phyloP scores from a whole-genome alignment of 257 asterid species.

The Thymus mandschuricus region DNA sequence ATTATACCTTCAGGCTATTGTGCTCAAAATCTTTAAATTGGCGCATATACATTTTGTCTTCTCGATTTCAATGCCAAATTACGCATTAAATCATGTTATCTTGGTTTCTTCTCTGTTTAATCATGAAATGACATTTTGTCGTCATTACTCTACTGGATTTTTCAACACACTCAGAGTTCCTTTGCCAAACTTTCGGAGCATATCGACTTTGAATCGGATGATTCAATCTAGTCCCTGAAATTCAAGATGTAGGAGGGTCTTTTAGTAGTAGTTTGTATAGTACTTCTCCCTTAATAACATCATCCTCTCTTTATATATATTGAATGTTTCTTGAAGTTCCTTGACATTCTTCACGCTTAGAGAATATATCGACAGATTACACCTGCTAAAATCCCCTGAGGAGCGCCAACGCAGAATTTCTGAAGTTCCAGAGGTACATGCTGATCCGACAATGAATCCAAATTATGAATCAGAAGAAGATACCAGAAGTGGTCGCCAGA shows the following conservation, averaged over 20 bases:
- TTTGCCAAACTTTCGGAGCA: not conserved
- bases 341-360: slow-evolving; percentile 63
- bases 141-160: not conserved
- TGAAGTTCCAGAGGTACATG: slow-evolving; percentile 65
- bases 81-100: not conserved
- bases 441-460: slow-evolving; percentile 71
- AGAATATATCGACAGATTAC: slow-evolving; percentile 53
- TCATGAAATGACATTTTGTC: not conserved
- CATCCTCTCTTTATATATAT: not conserved
- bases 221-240: not conserved
- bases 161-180: not conserved
- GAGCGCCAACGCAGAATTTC: slow-evolving; percentile 61
- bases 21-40: not conserved
- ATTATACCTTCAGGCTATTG: not conserved
- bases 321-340: slow-evolving; percentile 39
- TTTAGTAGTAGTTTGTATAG: not conserved
- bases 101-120: not conserved
- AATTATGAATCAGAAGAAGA: slow-evolving; percentile 68
- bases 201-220: not conserved
- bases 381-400: slow-evolving; percentile 62
- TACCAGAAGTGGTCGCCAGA: slow-evolving; percentile 32
- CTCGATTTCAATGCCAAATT: slow-evolving; percentile 8
- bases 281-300: not conserved
- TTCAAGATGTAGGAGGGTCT: too few species aligned
- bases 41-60: slow-evolving; percentile 1